Percentiles rank a stretch among this genome's conserved stretches.
Conservation (phyloP, 2,329 filamentous ascomycete genomes). For the Aspergillus pseudoglaucus region DNA sequence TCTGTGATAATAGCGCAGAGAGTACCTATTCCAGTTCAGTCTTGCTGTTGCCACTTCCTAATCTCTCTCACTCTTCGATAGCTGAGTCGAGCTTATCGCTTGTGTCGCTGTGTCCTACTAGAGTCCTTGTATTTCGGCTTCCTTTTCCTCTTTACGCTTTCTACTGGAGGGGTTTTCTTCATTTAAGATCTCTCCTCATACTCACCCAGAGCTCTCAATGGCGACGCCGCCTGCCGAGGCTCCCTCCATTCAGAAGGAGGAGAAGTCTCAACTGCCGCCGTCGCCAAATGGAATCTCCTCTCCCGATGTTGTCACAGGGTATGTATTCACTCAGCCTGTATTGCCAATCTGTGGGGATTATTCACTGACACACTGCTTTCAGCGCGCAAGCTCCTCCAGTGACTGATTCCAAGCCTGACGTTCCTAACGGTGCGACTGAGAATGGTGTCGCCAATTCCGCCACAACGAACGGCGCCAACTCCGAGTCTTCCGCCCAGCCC, state of each 20-base stretch:
- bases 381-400: conserved; percentile 17
- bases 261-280: conserved; percentile 35
- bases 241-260: conserved; percentile 31
- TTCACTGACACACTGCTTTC: not conserved
- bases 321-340: conserved; percentile 10
- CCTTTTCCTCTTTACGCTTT: conserved; percentile 1
- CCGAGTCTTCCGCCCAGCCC: conserved; percentile 16
- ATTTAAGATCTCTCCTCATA: conserved; percentile 5
- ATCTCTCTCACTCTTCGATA: conserved; percentile 11
- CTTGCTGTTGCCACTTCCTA: conserved; percentile 20
- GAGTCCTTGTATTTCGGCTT: conserved; percentile 19
- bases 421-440: conserved; percentile 12
- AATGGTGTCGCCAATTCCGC: conserved; percentile 8
- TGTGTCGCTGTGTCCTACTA: conserved; percentile 16
- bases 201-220: conserved; percentile 23
- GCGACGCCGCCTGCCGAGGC: conserved; percentile 40
- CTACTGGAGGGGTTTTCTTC: conserved; percentile 11
- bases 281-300: conserved; percentile 28
- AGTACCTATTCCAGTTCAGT: conserved; percentile 27
- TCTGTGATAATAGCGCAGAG: conserved; percentile 26
- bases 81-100: conserved; percentile 13
- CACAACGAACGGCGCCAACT: conserved; percentile 25
- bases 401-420: conserved; percentile 18
- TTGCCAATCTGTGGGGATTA: not conserved
- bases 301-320: conserved; percentile 23